Evolutionary conservation across 805 yeast genomes (phyloP).

Genomic region (Yarrowia sp.): DNA sequence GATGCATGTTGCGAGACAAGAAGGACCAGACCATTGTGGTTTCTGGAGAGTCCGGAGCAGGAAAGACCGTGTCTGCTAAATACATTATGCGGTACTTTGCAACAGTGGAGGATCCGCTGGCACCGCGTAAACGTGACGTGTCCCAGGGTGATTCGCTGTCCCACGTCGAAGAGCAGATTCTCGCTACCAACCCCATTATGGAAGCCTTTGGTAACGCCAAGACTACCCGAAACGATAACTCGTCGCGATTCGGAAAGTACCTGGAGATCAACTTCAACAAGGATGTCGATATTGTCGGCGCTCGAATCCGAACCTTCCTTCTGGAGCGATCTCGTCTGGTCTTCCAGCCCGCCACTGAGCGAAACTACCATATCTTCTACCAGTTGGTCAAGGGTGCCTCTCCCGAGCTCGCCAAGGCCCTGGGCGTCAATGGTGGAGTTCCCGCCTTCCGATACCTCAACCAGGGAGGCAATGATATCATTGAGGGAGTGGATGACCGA

Average conservation of each 20-base stretch:
- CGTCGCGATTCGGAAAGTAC: conserved; percentile 96
- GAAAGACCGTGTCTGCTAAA: conserved; percentile 95
- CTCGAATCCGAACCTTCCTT: conserved; percentile 86
- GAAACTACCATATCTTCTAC: conserved; percentile 93
- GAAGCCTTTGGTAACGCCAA: conserved; percentile 99
- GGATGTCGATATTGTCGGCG: conserved; percentile 80
- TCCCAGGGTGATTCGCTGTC: conserved; percentile 61
- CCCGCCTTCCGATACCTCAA: conserved; percentile 76
- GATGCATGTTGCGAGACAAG: conserved; percentile 84
- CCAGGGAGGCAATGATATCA: conserved; percentile 75
- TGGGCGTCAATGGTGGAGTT: conserved; percentile 56
- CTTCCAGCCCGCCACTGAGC: conserved; percentile 84
- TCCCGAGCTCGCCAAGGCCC: conserved; percentile 40
- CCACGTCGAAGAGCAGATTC: conserved; percentile 85
- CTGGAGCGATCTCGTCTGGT: conserved; percentile 92
- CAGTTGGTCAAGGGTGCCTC: conserved; percentile 73
- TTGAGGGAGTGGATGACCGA: conserved; percentile 77
- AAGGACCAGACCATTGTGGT: conserved; percentile 94
- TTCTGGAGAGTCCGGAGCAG: conserved; percentile 98
- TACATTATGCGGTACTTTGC: conserved; percentile 98
- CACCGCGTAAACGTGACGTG: conserved; percentile 32
- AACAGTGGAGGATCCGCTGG: conserved; percentile 64
- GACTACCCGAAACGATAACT: conserved; percentile 94
- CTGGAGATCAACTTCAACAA: conserved; percentile 83
- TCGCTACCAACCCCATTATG: conserved; percentile 96